Percentiles rank a stretch among this genome's conserved stretches.
These are phyloP conservation scores for Conoideocrella luteorostrata DNA, from an alignment of 2,329 filamentous ascomycete genomes.

Conservation along the genomic window DNA sequence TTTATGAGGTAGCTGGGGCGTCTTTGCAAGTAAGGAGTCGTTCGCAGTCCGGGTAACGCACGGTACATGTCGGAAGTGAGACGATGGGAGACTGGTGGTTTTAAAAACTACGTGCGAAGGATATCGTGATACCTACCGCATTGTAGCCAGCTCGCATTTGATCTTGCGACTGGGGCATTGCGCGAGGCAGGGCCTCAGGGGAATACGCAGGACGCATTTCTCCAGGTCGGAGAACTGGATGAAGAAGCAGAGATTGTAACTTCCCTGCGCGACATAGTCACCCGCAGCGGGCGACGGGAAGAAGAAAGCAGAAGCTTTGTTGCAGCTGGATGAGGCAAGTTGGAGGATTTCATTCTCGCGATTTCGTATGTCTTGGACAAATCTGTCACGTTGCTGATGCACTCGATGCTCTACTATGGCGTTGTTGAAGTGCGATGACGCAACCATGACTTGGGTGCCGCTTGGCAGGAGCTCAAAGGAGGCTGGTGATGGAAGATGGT, in stretches of 20 bases:
- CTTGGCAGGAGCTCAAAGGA: too few species aligned
- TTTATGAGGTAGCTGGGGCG: too few species aligned
- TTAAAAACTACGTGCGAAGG: too few species aligned
- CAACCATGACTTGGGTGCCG: neutral
- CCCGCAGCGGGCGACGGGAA: neutral
- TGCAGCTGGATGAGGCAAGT: neutral
- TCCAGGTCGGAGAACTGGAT: neutral
- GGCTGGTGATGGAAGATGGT: too few species aligned
- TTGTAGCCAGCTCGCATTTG: neutral
- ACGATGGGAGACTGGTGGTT: too few species aligned
- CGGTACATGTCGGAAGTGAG: too few species aligned
- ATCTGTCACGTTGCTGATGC: neutral
- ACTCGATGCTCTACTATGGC: conserved; percentile 8
- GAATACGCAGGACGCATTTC: neutral
- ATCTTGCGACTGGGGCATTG: neutral
- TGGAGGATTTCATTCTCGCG: neutral
- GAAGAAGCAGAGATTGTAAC: neutral
- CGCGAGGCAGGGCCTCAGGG: neutral
- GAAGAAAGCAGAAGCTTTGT: neutral
- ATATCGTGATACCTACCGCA: neutral
- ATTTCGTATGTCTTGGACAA: neutral
- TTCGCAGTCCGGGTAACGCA: too few species aligned
- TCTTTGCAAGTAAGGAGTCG: too few species aligned
- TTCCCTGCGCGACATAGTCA: neutral
- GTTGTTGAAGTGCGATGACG: neutral